phyloP scores from a whole-genome alignment of 2,329 filamentous ascomycete genomes.

The Periglandula ipomoeae region DNA sequence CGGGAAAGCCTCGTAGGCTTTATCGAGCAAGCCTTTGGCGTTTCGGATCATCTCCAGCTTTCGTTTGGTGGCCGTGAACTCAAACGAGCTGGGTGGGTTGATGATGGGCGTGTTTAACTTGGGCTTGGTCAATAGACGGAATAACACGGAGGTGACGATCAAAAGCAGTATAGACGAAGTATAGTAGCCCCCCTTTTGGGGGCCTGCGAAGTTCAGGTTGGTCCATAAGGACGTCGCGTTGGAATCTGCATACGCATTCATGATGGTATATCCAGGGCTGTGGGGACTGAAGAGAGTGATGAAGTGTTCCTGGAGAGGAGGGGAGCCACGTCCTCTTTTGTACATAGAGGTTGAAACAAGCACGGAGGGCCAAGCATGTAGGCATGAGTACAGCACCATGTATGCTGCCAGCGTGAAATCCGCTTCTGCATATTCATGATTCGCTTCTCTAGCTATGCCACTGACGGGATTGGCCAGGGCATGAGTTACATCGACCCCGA shows the following conservation, averaged over 20 bases:
- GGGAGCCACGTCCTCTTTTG: too few species aligned
- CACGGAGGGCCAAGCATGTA: too few species aligned
- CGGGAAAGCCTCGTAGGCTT: neutral
- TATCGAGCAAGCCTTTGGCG: neutral
- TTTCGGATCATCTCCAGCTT: neutral
- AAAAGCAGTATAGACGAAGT: neutral
- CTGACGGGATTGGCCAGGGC: too few species aligned
- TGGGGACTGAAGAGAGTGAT: neutral
- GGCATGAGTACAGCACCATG: too few species aligned
- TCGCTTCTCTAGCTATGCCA: too few species aligned
- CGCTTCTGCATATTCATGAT: too few species aligned
- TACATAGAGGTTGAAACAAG: too few species aligned
- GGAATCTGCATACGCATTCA: neutral
- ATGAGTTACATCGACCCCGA: too few species aligned
- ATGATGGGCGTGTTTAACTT: neutral
- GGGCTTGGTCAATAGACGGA: neutral
- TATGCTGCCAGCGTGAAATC: too few species aligned
- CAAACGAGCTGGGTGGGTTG: constrained; percentile 1
- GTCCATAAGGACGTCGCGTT: neutral
- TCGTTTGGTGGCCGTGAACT: neutral
- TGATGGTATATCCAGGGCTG: neutral
- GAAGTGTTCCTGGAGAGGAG: neutral
- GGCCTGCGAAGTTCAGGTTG: neutral
- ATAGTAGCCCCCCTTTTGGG: neutral
- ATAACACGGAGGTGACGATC: neutral